Evolutionary conservation across 768 basidiomycete genomes (phyloP).

Genomic region (Astraeus odoratus): DNA sequence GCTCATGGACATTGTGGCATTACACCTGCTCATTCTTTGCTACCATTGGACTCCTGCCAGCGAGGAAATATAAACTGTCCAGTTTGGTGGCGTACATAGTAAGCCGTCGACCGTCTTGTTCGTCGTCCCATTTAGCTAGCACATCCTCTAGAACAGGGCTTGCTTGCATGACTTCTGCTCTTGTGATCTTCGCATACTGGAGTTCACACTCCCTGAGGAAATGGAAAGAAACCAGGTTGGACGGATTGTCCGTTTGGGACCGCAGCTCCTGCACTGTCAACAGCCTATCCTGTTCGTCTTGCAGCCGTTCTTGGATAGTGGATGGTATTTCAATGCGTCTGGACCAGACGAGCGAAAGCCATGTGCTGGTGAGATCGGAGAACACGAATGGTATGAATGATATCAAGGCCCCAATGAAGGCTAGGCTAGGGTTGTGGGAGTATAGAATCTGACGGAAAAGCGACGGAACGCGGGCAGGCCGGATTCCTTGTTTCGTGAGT

Average conservation of each 20-base stretch:
- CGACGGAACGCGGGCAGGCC: conserved; percentile 35
- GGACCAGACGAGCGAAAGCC: conserved; percentile 39
- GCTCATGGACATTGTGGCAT: too few relatives aligned
- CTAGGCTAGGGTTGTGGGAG: conserved; percentile 38
- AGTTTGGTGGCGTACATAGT: conserved; percentile 23
- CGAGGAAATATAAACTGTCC: conserved; percentile 18
- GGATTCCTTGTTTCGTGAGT: conserved; percentile 22
- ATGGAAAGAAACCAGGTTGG: conserved; percentile 21
- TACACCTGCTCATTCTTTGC: background rate
- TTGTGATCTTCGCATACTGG: conserved; percentile 14
- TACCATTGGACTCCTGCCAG: conserved; percentile 1
- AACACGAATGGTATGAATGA: conserved; percentile 43
- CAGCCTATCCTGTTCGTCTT: conserved; percentile 33
- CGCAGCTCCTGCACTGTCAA: conserved; percentile 14
- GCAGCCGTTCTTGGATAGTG: conserved; percentile 27
- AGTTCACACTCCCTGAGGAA: conserved; percentile 16
- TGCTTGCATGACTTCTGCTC: conserved; percentile 11
- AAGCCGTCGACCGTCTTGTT: conserved; percentile 18
- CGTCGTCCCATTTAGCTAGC: conserved; percentile 22
- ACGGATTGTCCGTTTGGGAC: conserved; percentile 18
- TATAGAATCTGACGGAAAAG: conserved; percentile 42
- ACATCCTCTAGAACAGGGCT: conserved; percentile 11
- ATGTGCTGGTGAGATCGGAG: conserved; percentile 43
- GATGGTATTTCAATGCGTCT: conserved; percentile 27
- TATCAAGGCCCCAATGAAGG: conserved; percentile 38